Evolutionary conservation across 208 protist species (phyloP), one percentile per base, ranked within the genome.

Genomic region (Crithidia sp.): DNA sequence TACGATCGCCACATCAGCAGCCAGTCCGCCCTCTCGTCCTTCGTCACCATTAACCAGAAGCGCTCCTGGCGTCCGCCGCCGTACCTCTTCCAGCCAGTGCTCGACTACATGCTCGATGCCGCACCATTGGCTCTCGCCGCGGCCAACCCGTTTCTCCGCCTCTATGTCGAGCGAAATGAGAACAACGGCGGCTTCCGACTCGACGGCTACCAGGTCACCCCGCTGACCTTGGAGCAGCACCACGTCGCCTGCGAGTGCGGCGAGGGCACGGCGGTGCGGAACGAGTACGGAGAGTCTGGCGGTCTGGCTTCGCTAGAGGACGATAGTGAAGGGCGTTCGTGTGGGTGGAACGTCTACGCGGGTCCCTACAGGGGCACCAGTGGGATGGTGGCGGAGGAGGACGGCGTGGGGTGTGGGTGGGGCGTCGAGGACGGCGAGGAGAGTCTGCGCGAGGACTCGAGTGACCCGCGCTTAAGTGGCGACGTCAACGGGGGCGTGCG

Each of bases 1-100:
- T 79, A 79, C 40, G 74, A 79, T 41, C 74, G 59, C 12, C 45
- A 66, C 43, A 66, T 64, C 62, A 67, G 61, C 53, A 67, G 41
- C 7, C 67, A 49, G 7, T 56, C 41, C 16, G 55, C 60, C 17
- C 59, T 71, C 9, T 81, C 81, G 4, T 89, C 84, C 0, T 89
- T 89, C 40, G 77, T 89, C 17, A 64, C 57, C 0, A 73, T 89
- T 12, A 78, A 89, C 55, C 62, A 86, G 39, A 86, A 83, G 62
- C 77, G 74, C 2, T 87, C 80, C 10, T 87, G 79, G 74, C 70
- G 76, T 4, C 85, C 83, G 5, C 71, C 82, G 19, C 75, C 71
- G 41, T 66, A 55, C 28, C 53, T 86, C 7, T 74, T 90, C 2
- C 58, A 73, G 36, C 62, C 68, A 5, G 63, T 90, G 16, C 63